phyloP scores from a whole-genome alignment of 345 rosid species.

The Angophora floribunda region DNA sequence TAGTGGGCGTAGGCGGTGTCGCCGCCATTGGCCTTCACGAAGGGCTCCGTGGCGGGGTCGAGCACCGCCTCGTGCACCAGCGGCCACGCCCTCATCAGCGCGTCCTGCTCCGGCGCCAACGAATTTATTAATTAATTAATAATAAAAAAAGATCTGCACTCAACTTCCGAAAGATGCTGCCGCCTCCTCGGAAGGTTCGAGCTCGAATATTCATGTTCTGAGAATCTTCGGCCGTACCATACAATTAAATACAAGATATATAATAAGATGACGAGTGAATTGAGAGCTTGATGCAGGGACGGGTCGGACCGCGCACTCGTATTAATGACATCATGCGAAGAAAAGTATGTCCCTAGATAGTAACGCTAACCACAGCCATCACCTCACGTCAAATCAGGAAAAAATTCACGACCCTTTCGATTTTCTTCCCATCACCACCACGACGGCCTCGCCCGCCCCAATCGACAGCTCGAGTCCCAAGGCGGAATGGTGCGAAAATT shows the following conservation, averaged over 20 bases:
- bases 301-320: neutral
- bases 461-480: neutral
- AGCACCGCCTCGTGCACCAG: constrained; percentile 66
- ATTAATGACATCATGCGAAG: neutral
- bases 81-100: constrained; percentile 72
- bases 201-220: neutral
- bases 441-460: neutral
- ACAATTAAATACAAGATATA: neutral
- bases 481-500: neutral
- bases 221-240: neutral
- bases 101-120: constrained; percentile 24
- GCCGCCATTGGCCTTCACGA: constrained; percentile 61
- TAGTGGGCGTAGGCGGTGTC: constrained; percentile 63
- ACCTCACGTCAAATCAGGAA: too few species aligned
- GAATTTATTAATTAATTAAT: neutral
- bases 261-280: neutral
- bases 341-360: neutral
- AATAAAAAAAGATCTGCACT: too few species aligned
- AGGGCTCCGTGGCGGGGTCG: constrained; percentile 62
- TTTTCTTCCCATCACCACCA: too few species aligned
- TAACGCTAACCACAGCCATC: neutral
- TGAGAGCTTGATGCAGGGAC: neutral
- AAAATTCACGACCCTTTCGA: neutral
- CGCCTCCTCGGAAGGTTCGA: too few species aligned
- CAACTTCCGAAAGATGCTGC: neutral